A percentile compares a stretch with the other conserved stretches of the same genome.
These are phyloP conservation scores for Saturnispora besseyi DNA, from an alignment of 805 yeast species.

Conservation along the genomic window DNA sequence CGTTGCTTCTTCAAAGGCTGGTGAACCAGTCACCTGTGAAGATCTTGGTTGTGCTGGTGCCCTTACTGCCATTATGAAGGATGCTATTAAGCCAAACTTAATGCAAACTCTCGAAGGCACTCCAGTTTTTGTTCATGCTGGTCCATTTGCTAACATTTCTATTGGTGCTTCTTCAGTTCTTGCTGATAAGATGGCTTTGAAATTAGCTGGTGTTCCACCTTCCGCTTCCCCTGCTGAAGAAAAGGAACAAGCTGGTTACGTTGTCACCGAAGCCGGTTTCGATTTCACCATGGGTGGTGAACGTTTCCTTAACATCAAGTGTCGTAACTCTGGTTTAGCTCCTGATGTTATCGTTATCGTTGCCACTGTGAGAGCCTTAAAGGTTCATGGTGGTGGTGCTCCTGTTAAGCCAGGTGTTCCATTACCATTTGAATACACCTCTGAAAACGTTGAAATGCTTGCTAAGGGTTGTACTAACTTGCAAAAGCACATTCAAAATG, in stretches of 20 bases:
- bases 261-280: conserved; percentile 96
- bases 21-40: conserved; percentile 85
- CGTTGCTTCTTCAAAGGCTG: conserved; percentile 67
- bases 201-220: conserved; percentile 65
- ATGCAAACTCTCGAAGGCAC: conserved; percentile 98
- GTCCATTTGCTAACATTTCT: conserved; percentile 95
- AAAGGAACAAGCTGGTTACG: conserved; percentile 58
- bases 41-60: conserved; percentile 97
- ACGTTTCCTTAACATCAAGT: conserved; percentile 90
- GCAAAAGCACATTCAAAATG: conserved; percentile 83
- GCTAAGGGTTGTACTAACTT: conserved; percentile 77
- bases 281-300: conserved; percentile 99
- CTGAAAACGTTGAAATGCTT: conserved; percentile 74
- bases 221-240: conserved; percentile 28
- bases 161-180: conserved; percentile 94
- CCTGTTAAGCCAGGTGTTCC: conserved; percentile 91
- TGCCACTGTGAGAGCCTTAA: conserved; percentile 94
- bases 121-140: conserved; percentile 95
- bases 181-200: conserved; percentile 88
- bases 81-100: conserved; percentile 90
- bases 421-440: conserved; percentile 70
- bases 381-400: conserved; percentile 95
- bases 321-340: conserved; percentile 78
- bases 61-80: conserved; percentile 85
- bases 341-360: conserved; percentile 92